Percentiles rank a stretch among this genome's conserved stretches.
These are phyloP conservation scores for Schwanniomyces occidentalis DNA, from an alignment of 805 yeast genomes.

Conservation along the genomic window DNA sequence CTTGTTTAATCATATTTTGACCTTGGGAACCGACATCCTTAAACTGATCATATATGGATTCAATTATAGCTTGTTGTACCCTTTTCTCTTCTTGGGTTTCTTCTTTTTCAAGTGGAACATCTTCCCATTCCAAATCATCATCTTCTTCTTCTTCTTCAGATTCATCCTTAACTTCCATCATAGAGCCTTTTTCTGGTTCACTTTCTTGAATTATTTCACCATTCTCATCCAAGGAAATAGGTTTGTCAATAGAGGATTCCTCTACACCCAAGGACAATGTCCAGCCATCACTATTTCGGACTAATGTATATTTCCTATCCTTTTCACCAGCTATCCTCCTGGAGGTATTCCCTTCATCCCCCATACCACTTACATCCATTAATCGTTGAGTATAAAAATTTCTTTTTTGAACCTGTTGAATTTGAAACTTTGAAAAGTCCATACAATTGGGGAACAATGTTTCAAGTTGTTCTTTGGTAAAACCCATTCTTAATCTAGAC, in stretches of 20 bases:
- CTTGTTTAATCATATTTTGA: too few species aligned
- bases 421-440: slow-evolving; percentile 92
- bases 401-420: slow-evolving; percentile 87
- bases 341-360: slow-evolving; percentile 49
- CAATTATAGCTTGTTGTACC: slow-evolving; percentile 30
- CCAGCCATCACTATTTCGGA: slow-evolving; percentile 83
- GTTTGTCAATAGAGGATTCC: slow-evolving; percentile 42
- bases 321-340: slow-evolving; percentile 81
- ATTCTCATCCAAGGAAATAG: slow-evolving; percentile 53
- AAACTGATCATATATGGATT: slow-evolving; percentile 36
- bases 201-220: slow-evolving; percentile 13
- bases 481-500: slow-evolving; percentile 94
- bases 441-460: slow-evolving; percentile 77
- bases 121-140: slow-evolving; percentile 68
- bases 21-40: slow-evolving; percentile 14
- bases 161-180: neutral
- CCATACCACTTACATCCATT: slow-evolving; percentile 82
- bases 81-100: slow-evolving; percentile 30
- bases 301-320: slow-evolving; percentile 71
- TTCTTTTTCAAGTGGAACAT: slow-evolving; percentile 50
- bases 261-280: slow-evolving; percentile 59
- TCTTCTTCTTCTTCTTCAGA: slow-evolving; percentile 14
- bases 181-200: slow-evolving; percentile 8
- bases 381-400: slow-evolving; percentile 86
- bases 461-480: slow-evolving; percentile 83